Conservation (phyloP, 108 stramenopile genomes). For the Cyclostephanos tholiformis region DNA sequence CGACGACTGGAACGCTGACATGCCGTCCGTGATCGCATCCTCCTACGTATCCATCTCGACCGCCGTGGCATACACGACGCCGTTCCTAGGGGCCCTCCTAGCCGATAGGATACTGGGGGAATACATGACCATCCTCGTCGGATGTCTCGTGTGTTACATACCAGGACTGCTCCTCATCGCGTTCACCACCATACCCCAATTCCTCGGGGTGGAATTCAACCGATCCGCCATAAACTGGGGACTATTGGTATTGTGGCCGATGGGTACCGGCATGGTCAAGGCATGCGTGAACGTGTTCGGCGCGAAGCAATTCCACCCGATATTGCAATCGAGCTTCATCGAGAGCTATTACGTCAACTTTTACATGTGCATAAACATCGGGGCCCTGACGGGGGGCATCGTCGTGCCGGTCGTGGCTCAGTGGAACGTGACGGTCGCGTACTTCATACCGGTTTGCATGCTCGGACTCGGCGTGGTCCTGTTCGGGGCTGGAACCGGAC, state of each 20-base stretch:
- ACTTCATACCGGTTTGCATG: too few relatives aligned
- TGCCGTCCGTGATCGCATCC: constrained; percentile 66
- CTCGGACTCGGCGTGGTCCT: too few relatives aligned
- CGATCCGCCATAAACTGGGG: neutral
- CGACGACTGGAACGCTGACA: constrained; percentile 73
- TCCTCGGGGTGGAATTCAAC: constrained; percentile 3
- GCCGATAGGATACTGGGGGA: constrained; percentile 25
- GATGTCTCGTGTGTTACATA: neutral
- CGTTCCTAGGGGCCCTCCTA: constrained; percentile 22
- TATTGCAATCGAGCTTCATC: neutral
- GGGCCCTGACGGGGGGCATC: constrained; percentile 25
- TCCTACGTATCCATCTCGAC: constrained; percentile 46
- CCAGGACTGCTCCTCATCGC: constrained; percentile 29
- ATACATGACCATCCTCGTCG: constrained; percentile 15
- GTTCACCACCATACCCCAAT: neutral
- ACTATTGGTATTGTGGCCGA: constrained; percentile 11
- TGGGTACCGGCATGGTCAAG: constrained; percentile 30
- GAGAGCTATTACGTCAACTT: constrained; percentile 22
- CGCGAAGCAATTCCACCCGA: constrained; percentile 31
- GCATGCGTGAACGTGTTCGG: constrained; percentile 26
- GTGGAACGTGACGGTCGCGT: too few relatives aligned
- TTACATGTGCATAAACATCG: constrained; percentile 33
- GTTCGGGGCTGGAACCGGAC: too few relatives aligned
- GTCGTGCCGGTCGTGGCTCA: constrained; percentile 17
- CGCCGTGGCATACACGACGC: constrained; percentile 20